Evolutionary conservation across 179 eudicot genomes (phyloP).

Genomic region (Patellifolia procumbens): DNA sequence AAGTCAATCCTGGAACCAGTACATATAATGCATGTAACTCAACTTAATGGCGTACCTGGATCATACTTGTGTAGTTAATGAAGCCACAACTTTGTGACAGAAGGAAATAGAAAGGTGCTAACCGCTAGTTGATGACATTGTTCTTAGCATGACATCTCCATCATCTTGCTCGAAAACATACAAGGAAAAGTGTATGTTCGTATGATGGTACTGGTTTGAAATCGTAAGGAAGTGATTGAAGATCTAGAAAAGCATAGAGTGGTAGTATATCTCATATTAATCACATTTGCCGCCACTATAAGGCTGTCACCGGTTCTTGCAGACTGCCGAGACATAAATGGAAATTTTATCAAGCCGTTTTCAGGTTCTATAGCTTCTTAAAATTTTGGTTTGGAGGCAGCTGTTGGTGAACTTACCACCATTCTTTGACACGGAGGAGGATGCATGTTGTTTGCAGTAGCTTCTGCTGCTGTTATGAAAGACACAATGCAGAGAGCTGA

Average conservation of each 20-base stretch:
- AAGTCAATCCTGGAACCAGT: conserved; percentile 46
- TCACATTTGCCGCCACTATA: conserved; percentile 59
- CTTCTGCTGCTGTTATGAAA: conserved; percentile 67
- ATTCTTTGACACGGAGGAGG: conserved; percentile 69
- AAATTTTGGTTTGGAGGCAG: conserved; percentile 40
- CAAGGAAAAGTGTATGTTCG: conserved; percentile 39
- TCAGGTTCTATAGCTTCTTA: conserved; percentile 46
- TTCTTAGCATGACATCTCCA: conserved; percentile 33
- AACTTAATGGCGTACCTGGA: conserved; percentile 57
- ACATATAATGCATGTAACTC: conserved; percentile 46
- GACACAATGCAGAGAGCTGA: conserved; percentile 71
- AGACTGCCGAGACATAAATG: conserved; percentile 41
- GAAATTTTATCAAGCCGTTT: conserved; percentile 26
- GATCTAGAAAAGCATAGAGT: conserved; percentile 33
- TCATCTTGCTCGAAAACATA: conserved; percentile 32
- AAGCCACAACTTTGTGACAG: conserved; percentile 35
- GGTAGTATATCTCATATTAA: conserved; percentile 25
- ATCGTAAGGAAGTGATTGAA: conserved; percentile 32
- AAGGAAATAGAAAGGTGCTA: conserved; percentile 32
- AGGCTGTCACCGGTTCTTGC: conserved; percentile 54
- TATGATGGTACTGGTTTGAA: conserved; percentile 33
- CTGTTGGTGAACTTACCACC: conserved; percentile 43
- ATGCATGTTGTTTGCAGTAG: conserved; percentile 62
- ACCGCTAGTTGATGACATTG: conserved; percentile 40
- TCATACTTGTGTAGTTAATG: conserved; percentile 49